phyloP scores from a whole-genome alignment of 495 filamentous ascomycete species.

The Aspergillus nidulans region DNA sequence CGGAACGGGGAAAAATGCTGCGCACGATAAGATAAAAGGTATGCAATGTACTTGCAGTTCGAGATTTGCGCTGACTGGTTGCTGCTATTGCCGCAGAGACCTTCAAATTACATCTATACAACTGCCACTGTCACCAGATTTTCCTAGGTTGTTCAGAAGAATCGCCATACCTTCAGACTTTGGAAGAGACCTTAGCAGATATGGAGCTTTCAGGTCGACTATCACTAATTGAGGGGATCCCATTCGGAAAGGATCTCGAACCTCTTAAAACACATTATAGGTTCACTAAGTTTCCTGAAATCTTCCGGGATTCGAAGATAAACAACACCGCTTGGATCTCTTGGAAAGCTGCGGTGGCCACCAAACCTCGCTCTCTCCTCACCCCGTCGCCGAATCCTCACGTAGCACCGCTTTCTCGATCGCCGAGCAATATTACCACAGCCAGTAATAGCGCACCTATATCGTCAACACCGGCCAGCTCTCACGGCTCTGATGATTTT shows the following conservation, averaged over 20 bases:
- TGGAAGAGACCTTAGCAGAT: slow-evolving; percentile 58
- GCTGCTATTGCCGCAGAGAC: slow-evolving; percentile 49
- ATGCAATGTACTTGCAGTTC: slow-evolving; percentile 19
- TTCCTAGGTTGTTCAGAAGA: slow-evolving; percentile 76
- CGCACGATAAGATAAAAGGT: slow-evolving; percentile 75
- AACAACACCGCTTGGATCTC: slow-evolving; percentile 41
- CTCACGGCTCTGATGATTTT: slow-evolving; percentile 30
- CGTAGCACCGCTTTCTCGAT: slow-evolving; percentile 31
- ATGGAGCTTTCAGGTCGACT: slow-evolving; percentile 52
- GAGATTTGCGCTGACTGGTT: slow-evolving; percentile 9
- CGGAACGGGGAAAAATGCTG: slow-evolving; percentile 62
- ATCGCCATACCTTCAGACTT: slow-evolving; percentile 62
- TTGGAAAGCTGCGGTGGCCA: slow-evolving; percentile 34
- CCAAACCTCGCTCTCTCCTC: slow-evolving; percentile 30
- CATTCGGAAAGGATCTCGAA: slow-evolving; percentile 63
- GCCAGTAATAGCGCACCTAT: slow-evolving; percentile 34
- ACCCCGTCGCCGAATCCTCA: slow-evolving; percentile 43
- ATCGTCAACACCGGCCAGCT: slow-evolving; percentile 29
- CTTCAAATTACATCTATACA: slow-evolving; percentile 60
- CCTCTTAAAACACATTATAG: slow-evolving; percentile 50
- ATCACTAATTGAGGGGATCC: slow-evolving; percentile 69
- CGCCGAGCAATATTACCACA: slow-evolving; percentile 39
- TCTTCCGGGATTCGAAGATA: slow-evolving; percentile 67
- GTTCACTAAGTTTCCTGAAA: slow-evolving; percentile 53
- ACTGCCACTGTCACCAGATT: slow-evolving; percentile 77